A percentile compares a stretch with the other conserved stretches of the same genome.
Conservation (phyloP, 257 asterid genomes). For the Primulina tabacum region DNA sequence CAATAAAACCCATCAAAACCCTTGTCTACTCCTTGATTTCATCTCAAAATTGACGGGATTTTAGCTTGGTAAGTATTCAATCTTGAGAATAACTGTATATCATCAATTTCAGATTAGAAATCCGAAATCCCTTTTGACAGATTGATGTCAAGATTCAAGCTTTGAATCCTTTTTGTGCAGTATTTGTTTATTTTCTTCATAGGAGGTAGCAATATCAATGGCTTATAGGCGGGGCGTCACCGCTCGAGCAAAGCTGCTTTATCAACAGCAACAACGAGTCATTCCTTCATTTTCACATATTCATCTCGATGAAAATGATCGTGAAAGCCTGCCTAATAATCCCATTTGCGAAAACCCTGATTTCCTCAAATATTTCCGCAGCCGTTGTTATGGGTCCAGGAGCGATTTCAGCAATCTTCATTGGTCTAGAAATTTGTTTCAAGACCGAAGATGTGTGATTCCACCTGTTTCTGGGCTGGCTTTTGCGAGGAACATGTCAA, state of each 20-base stretch:
- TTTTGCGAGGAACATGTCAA: conserved; percentile 57
- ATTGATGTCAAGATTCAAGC: neutral
- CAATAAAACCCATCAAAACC: neutral
- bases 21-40: neutral
- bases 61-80: neutral
- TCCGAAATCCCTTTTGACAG: neutral
- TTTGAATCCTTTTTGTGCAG: neutral
- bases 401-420: conserved; percentile 27
- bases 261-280: conserved; percentile 54
- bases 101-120: neutral
- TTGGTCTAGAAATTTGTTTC: conserved; percentile 32
- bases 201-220: conserved; percentile 40
- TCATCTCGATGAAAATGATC: conserved; percentile 40
- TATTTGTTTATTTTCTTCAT: too few species aligned
- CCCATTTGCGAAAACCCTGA: conserved; percentile 26
- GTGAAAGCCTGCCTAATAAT: conserved; percentile 21
- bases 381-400: conserved; percentile 26
- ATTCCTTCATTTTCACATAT: conserved; percentile 53
- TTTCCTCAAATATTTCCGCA: conserved; percentile 31
- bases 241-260: conserved; percentile 60
- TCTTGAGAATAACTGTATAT: neutral
- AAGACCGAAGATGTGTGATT: conserved; percentile 35
- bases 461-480: conserved; percentile 43
- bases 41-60: neutral
- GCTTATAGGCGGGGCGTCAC: conserved; percentile 67